Conservation (phyloP, 306 rosid species). For the Dryas alaskensis region DNA sequence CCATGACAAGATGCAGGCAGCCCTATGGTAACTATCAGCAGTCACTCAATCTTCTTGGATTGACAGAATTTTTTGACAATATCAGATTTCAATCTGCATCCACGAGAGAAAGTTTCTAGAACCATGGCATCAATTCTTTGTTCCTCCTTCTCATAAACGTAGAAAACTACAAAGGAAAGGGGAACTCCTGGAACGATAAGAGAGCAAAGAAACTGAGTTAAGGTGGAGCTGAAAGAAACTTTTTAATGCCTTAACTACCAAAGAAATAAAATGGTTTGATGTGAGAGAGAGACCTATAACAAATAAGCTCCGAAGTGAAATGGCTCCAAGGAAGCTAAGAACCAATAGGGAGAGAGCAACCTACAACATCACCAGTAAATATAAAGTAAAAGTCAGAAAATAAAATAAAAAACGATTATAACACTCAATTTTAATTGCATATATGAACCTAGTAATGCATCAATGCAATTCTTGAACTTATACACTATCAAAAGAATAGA, state of each 20-base stretch:
- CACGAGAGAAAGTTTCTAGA: slow-evolving; percentile 38
- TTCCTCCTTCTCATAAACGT: slow-evolving; percentile 73
- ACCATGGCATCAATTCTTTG: slow-evolving; percentile 64
- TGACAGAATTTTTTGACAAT: slow-evolving; percentile 38
- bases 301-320: slow-evolving; percentile 62
- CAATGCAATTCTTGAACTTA: neutral
- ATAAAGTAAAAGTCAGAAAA: neutral
- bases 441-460: neutral
- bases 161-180: slow-evolving; percentile 59
- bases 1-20: slow-evolving; percentile 22
- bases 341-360: slow-evolving; percentile 59
- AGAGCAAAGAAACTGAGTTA: slow-evolving; percentile 1
- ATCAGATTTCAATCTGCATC: slow-evolving; percentile 59
- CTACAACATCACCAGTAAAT: slow-evolving; percentile 30
- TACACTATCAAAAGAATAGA: neutral
- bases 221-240: neutral
- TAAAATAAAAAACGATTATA: neutral
- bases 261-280: neutral
- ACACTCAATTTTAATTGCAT: neutral
- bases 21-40: slow-evolving; percentile 12
- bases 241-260: neutral
- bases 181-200: slow-evolving; percentile 56
- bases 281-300: slow-evolving; percentile 45
- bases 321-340: slow-evolving; percentile 68
- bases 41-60: slow-evolving; percentile 59